phyloP scores from a whole-genome alignment of 768 basidiomycete genomes.

The Dioszegia hungarica region DNA sequence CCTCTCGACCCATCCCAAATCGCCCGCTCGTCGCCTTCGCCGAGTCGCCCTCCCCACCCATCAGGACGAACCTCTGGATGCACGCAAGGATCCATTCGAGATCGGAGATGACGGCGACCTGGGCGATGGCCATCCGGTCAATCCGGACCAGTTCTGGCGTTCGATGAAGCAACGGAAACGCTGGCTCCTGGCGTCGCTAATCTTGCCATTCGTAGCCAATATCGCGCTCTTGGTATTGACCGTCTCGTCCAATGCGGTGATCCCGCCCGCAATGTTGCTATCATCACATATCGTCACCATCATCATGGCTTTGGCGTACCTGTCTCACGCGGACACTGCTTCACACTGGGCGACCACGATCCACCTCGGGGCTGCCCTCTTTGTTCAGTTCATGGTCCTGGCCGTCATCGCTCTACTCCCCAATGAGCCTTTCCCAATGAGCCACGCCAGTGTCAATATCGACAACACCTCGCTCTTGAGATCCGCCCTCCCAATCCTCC shows the following conservation, averaged over 20 bases:
- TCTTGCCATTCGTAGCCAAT: slow-evolving; percentile 25
- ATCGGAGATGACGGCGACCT: slow-evolving; percentile 23
- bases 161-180: slow-evolving; percentile 20
- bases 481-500: slow-evolving; percentile 29
- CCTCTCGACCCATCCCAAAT: slow-evolving; percentile 27
- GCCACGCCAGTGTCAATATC: slow-evolving; percentile 9
- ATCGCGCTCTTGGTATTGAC: slow-evolving; percentile 26
- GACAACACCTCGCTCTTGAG: slow-evolving; percentile 13
- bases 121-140: slow-evolving; percentile 29
- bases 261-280: slow-evolving; percentile 26
- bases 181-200: slow-evolving; percentile 16
- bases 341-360: slow-evolving; percentile 55
- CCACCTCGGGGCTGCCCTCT: slow-evolving; percentile 55
- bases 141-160: slow-evolving; percentile 35
- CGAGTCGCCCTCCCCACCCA: slow-evolving; percentile 24
- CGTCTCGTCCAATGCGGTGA: slow-evolving; percentile 8
- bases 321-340: slow-evolving; percentile 53
- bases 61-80: slow-evolving; percentile 23
- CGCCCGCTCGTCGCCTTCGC: slow-evolving; percentile 16
- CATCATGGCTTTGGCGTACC: slow-evolving; percentile 55
- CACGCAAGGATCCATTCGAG: slow-evolving; percentile 40
- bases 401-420: slow-evolving; percentile 31
- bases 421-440: slow-evolving; percentile 27
- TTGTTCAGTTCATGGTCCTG: slow-evolving; percentile 30
- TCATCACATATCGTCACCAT: slow-evolving; percentile 43